Percentiles rank a stretch among this genome's conserved stretches.
Conservation (phyloP, 2,329 filamentous ascomycete species). For the Trichoderma endophyticum region DNA sequence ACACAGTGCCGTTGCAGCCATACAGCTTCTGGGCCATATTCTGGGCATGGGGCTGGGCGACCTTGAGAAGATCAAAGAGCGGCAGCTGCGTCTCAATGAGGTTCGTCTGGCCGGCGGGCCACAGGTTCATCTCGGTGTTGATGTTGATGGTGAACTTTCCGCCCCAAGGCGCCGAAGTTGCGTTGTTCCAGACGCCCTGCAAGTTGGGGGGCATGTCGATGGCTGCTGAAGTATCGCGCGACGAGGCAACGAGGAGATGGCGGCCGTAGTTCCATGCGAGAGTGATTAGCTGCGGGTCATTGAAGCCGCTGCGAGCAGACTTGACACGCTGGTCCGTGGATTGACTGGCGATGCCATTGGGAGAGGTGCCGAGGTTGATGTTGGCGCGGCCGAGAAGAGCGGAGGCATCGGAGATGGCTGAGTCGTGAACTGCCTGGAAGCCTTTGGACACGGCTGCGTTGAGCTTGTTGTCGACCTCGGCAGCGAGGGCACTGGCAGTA, state of each 20-base stretch:
- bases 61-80: conserved; percentile 24
- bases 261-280: conserved; percentile 29
- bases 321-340: conserved; percentile 19
- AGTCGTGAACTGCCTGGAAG: conserved; percentile 20
- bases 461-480: conserved; percentile 26
- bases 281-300: conserved; percentile 24
- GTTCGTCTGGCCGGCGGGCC: conserved; percentile 33
- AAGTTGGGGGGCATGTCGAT: conserved; percentile 28
- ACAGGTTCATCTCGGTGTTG: conserved; percentile 51
- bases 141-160: conserved; percentile 47
- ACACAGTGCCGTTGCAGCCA: conserved; percentile 31
- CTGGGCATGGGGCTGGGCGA: conserved; percentile 34
- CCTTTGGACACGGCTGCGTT: conserved; percentile 22
- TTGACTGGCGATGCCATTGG: conserved; percentile 14
- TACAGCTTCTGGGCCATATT: conserved; percentile 33
- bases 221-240: conserved; percentile 21
- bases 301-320: conserved; percentile 8
- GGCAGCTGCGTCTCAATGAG: conserved; percentile 37
- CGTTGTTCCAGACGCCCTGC: conserved; percentile 29
- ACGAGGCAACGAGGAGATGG: conserved; percentile 26
- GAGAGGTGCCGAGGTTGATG: conserved; percentile 25
- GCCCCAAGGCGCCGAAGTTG: conserved; percentile 36
- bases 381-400: conserved; percentile 24
- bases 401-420: conserved; percentile 24
- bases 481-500: conserved; percentile 22